Conservation (phyloP, 2,329 filamentous ascomycete genomes). For the Calonectria pauciramosa region DNA sequence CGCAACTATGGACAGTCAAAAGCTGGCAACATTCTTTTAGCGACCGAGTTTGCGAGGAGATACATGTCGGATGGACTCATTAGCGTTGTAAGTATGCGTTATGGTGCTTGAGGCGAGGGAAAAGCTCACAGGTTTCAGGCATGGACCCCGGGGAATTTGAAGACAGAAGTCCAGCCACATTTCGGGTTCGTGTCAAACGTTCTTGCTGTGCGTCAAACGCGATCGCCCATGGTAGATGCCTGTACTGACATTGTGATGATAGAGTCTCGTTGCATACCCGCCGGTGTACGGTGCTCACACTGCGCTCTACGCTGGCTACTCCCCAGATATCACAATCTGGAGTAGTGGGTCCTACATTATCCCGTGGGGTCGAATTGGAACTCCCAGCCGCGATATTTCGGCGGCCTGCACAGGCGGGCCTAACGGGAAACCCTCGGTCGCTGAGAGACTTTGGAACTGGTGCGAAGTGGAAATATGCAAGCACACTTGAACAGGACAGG, state of each 20-base stretch:
- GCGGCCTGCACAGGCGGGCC: neutral
- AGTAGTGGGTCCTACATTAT: neutral
- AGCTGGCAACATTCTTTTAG: neutral
- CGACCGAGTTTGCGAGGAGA: neutral
- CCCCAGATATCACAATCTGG: neutral
- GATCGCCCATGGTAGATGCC: too few species aligned
- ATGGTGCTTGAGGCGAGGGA: too few species aligned
- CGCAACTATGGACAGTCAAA: neutral
- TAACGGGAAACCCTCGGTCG: neutral
- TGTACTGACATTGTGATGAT: neutral
- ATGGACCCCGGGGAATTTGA: neutral
- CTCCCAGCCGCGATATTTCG: neutral
- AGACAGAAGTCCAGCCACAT: neutral
- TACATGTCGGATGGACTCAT: neutral
- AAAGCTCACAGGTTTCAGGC: neutral
- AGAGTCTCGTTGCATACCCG: neutral
- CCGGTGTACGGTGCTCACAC: neutral
- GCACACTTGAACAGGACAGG: neutral
- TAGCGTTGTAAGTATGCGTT: neutral
- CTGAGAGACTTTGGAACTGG: neutral
- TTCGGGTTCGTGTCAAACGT: neutral
- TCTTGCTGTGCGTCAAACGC: neutral
- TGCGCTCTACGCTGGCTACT: neutral
- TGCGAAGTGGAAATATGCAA: neutral
- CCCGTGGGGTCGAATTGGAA: neutral